Base-by-base conservation (phyloP, 2,329 filamentous ascomycete species). In the Epichloe glyceriae region DNA sequence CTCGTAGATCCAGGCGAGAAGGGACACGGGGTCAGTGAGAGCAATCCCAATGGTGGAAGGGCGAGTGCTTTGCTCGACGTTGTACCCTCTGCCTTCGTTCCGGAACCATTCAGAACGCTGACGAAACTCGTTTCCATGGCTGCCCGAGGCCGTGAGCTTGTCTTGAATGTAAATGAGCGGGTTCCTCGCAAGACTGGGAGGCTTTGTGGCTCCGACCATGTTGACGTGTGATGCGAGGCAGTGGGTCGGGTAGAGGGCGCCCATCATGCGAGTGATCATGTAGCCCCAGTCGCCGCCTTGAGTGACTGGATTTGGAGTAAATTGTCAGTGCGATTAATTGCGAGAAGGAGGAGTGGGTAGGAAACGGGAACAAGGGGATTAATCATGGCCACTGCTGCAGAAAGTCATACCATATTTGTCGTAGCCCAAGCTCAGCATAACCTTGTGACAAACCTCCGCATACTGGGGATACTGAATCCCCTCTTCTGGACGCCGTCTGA, bases 1-100 rank as follows among this genome's bases (percentile, higher is more conserved):
- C 66, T 91, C 87, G 56, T 86, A 86, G 35, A 91, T 81, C 87
- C 87, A 93, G 0, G 84, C 79, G 1, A 91, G 70, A 3, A 88
- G 67, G 0, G 76, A 84, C 0, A 86, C 76, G 0, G 86, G 87
- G 61, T 89, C 85, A 0, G 78, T 73, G 3, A 90, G 70, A 0
- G 73, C 80, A 59, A 86, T 87, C 0, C 82, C 82, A 0, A 90
- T 61, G 0, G 86, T 91, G 48, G 87, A 80, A 0, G 87, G 86
- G 52, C 83, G 82, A 0, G 85, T 88, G 3, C 76, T 80, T 40
- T 67, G 63, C 41, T 59, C 30, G 1, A 59, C 3, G 34, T 59
- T 52, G 40, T 67, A 67, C 1, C 62, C 63, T 8, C 61, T 64
- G 0, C 82, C 80, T 53, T 84, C 70, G 4, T 65, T 58, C 0